Percentiles rank a stretch among this genome's conserved stretches.
phyloP scores from a whole-genome alignment of 1,139 yeast species.

The Hyphopichia buzzinii region DNA sequence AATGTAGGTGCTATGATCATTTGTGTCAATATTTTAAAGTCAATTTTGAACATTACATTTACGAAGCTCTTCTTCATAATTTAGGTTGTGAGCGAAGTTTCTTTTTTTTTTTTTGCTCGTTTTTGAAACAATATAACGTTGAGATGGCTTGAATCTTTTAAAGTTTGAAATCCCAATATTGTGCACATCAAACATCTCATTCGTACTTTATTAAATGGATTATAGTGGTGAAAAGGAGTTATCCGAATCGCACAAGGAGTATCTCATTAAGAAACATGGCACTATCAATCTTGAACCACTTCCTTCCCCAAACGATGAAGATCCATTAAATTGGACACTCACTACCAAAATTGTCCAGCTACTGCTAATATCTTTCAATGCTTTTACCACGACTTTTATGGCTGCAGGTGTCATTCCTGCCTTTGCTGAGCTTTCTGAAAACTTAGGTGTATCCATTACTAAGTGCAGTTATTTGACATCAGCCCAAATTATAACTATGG shows the following conservation, averaged over 20 bases:
- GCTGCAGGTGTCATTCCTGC: constrained; percentile 22
- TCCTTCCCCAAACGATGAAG: constrained; percentile 16
- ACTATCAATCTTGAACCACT: constrained; percentile 15
- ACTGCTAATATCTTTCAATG: constrained; percentile 18
- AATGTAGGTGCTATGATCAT: too few relatives aligned
- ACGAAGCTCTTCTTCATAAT: too few relatives aligned
- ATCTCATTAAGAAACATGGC: constrained; percentile 17
- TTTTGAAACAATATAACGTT: too few relatives aligned
- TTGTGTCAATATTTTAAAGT: too few relatives aligned
- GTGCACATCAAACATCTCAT: too few relatives aligned
- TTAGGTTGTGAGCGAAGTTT: too few relatives aligned
- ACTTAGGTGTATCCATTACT: constrained; percentile 12
- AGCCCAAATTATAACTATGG: constrained; percentile 17
- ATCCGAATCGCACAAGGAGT: constrained; percentile 12
- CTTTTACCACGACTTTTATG: constrained; percentile 17
- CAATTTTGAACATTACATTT: too few relatives aligned
- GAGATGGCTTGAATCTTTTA: too few relatives aligned
- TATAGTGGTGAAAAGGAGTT: constrained; percentile 1
- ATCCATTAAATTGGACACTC: constrained; percentile 19
- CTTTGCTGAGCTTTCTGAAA: constrained; percentile 12
- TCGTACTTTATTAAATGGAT: too few relatives aligned
- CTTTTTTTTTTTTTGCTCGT: too few relatives aligned
- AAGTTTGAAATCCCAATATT: too few relatives aligned
- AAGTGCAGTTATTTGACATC: constrained; percentile 15
- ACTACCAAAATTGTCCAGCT: constrained; percentile 12